Evolutionary conservation across 2,329 filamentous ascomycete species (phyloP), one percentile per base, ranked within the genome.

Genomic region (Delphinella strobiligena): DNA sequence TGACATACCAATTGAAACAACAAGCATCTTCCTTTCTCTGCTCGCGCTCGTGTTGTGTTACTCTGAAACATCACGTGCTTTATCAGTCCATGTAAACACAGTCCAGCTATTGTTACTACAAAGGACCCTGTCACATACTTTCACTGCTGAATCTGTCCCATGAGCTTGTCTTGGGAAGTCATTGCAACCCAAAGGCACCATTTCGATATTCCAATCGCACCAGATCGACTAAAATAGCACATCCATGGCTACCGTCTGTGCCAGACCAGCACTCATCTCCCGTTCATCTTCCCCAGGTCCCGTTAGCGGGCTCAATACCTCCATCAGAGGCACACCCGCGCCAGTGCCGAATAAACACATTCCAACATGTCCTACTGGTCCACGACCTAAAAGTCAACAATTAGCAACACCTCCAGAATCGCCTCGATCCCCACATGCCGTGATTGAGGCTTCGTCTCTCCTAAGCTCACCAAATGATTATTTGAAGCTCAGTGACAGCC

Each of bases 301-400:
- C 24, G 64, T 72, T 24, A 61, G 80, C 43, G 71, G 66, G 30
- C 64, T 81, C 47, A 78, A 77, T 54, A 70, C 71, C 11, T 67
- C 70, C 5, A 56, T 68, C 37, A 62, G 69, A 50, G 71, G 69
- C 34, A 69, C 72, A 5, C 73, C 75, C 14, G 66, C 82, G 5
- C 69, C 91, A 17, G 53, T 71, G 2, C 85, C 87, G 8, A 94
- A 93, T 63, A 93, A 91, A 61, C 86, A 94, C 61, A 69, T 94
- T 17, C 87, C 88, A n/a, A 67, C 80, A 50, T 94, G 86, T 61
- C 82, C 86, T n/a, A 76, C 87, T 1, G 87, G 87, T 2, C 80
- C 84, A 2, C 56, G 59, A 12, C 46, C 75, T 66, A 48, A 68
- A 58, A 35, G 62, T 60, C 39, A 67, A 67, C 51, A 71, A 68